These are phyloP conservation scores for Saitozyma sp. DNA, from an alignment of 768 basidiomycete species.

Conservation along the genomic window DNA sequence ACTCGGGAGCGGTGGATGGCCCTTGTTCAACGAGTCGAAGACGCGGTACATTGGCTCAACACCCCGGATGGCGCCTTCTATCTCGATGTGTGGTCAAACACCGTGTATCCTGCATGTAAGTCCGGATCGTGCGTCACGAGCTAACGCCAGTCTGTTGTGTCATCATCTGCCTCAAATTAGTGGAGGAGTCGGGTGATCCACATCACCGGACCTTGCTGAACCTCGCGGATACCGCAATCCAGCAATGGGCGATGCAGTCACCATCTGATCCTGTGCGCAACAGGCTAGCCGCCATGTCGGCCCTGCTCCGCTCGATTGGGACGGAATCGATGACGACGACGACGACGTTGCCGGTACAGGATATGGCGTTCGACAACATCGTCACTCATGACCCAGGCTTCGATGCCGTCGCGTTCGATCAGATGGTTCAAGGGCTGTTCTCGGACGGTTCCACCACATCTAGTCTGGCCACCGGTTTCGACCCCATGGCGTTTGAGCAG, in stretches of 20 bases:
- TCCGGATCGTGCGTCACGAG: not conserved
- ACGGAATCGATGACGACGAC: too few species aligned
- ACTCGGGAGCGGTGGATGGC: constrained; percentile 12
- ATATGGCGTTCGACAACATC: too few species aligned
- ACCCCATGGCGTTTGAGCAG: too few species aligned
- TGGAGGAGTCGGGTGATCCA: constrained; percentile 12
- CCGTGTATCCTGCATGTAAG: constrained; percentile 24
- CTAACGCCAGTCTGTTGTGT: constrained; percentile 13
- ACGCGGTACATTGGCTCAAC: constrained; percentile 20
- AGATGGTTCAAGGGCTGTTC: too few species aligned
- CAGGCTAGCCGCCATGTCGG: constrained; percentile 14
- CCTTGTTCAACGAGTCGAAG: constrained; percentile 12
- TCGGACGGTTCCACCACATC: too few species aligned
- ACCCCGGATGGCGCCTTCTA: constrained; percentile 21
- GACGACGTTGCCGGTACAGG: too few species aligned
- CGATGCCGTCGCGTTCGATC: too few species aligned
- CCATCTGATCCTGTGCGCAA: constrained; percentile 1
- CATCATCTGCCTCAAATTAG: constrained; percentile 8
- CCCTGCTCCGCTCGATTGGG: not conserved
- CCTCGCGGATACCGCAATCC: constrained; percentile 13
- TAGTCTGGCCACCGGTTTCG: too few species aligned
- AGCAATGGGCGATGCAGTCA: constrained; percentile 17
- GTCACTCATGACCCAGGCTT: too few species aligned
- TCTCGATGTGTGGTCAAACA: constrained; percentile 23
- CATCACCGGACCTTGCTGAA: constrained; percentile 13